Evolutionary conservation across 148 eudicot species (phyloP).

Genomic region (Polygonum maritimum): DNA sequence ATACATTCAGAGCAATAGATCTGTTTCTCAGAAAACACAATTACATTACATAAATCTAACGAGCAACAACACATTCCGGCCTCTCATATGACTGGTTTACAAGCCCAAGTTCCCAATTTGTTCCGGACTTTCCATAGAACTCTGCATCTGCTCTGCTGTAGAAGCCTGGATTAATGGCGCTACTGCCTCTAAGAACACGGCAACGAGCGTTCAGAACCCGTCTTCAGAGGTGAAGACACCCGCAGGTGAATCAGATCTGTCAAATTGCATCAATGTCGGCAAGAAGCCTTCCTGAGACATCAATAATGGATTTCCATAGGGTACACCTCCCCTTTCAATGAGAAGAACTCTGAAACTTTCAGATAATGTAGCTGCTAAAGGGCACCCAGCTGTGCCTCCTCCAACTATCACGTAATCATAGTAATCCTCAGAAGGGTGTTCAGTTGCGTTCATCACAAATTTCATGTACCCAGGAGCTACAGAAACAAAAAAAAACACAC

Average conservation of each 20-base stretch:
- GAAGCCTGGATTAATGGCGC: conserved; percentile 85
- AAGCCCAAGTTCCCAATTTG: conserved; percentile 46
- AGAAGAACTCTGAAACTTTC: conserved; percentile 46
- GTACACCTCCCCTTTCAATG: conserved; percentile 77
- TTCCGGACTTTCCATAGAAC: conserved; percentile 43
- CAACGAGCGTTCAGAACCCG: conserved; percentile 95
- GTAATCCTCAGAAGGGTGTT: conserved; percentile 50
- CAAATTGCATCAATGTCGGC: conserved; percentile 39
- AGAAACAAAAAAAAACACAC: not conserved
- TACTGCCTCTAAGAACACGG: conserved; percentile 89
- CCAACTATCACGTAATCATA: conserved; percentile 82
- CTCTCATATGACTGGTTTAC: conserved; percentile 69
- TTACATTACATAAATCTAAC: too few relatives aligned
- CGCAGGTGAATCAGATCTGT: conserved; percentile 55
- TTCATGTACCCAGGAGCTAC: conserved; percentile 66
- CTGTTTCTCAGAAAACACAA: too few relatives aligned
- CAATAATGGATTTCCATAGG: conserved; percentile 48
- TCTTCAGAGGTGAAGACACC: conserved; percentile 84
- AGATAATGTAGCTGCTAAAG: conserved; percentile 75
- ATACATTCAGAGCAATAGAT: too few relatives aligned
- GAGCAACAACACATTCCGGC: too few relatives aligned
- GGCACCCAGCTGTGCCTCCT: conserved; percentile 91
- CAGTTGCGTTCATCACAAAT: conserved; percentile 64
- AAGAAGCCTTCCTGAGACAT: conserved; percentile 80
- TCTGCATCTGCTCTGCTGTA: conserved; percentile 72